Conservation (phyloP, 2,329 filamentous ascomycete genomes). For the Aureobasidium sp. region DNA sequence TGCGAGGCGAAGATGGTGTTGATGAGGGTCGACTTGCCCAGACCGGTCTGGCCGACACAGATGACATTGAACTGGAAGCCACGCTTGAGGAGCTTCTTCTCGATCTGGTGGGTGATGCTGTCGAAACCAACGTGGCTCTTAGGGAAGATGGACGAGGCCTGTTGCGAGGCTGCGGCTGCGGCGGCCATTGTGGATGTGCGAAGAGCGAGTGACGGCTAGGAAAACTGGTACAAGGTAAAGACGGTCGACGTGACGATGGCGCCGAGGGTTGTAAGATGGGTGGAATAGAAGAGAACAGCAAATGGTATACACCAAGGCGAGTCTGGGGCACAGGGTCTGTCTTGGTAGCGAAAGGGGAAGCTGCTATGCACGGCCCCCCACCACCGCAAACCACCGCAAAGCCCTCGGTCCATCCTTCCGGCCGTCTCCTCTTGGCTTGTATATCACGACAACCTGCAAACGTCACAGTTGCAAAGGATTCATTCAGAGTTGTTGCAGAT, state of each 20-base stretch:
- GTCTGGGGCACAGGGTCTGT: constrained; percentile 12
- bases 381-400: neutral
- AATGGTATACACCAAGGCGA: constrained; percentile 1
- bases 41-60: constrained; percentile 98
- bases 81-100: constrained; percentile 98
- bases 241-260: neutral
- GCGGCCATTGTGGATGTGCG: constrained; percentile 46
- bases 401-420: neutral
- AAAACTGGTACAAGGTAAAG: neutral
- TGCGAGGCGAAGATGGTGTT: constrained; percentile 99
- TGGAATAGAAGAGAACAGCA: neutral
- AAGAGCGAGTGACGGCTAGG: neutral
- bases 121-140: constrained; percentile 99
- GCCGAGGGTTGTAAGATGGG: neutral
- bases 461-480: too few species aligned
- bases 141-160: constrained; percentile 59
- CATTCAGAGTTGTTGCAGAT: too few species aligned
- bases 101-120: constrained; percentile 98
- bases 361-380: constrained; percentile 17
- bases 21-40: constrained; percentile 98
- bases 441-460: too few species aligned
- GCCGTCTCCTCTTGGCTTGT: too few species aligned
- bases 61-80: constrained; percentile 99
- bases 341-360: constrained; percentile 29
- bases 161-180: constrained; percentile 46